Conservation (phyloP, 768 basidiomycete genomes). For the Crepidotus variabilis region DNA sequence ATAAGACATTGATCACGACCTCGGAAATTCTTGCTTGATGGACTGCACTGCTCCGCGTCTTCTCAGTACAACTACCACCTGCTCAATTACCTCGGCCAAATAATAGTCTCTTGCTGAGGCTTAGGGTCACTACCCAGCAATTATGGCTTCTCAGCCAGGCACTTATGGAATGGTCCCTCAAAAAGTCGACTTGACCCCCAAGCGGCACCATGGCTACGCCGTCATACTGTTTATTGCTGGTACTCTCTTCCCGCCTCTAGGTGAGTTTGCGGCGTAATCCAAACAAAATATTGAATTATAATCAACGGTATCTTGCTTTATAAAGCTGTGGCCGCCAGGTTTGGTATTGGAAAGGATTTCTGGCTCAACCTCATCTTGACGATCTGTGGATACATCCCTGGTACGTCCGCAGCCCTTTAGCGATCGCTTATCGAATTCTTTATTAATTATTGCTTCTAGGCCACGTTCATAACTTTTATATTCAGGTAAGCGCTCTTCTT, state of each 20-base stretch:
- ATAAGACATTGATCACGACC: background rate
- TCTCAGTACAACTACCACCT: background rate
- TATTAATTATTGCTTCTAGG: constrained; percentile 37
- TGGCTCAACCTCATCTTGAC: constrained; percentile 86
- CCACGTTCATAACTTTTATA: constrained; percentile 92
- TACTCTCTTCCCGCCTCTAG: constrained; percentile 88
- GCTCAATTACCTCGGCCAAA: background rate
- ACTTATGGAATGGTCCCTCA: constrained; percentile 35
- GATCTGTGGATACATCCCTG: constrained; percentile 89
- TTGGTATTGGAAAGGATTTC: constrained; percentile 89
- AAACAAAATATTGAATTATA: background rate
- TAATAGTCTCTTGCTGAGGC: background rate
- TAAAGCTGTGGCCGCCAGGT: constrained; percentile 87
- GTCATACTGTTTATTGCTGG: constrained; percentile 83
- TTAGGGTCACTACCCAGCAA: background rate
- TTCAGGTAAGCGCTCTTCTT: constrained; percentile 51
- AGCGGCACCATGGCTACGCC: constrained; percentile 75
- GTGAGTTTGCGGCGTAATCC: constrained; percentile 35
- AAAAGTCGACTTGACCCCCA: constrained; percentile 64
- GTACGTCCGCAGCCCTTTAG: constrained; percentile 31
- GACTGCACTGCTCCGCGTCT: too few relatives aligned
- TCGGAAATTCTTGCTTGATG: too few relatives aligned
- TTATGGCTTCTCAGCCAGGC: constrained; percentile 12
- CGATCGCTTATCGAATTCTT: background rate
- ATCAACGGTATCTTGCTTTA: background rate